Percentiles rank a stretch among this genome's conserved stretches.
phyloP scores from a whole-genome alignment of 148 eudicot species.

The Dysphania ambrosioides region DNA sequence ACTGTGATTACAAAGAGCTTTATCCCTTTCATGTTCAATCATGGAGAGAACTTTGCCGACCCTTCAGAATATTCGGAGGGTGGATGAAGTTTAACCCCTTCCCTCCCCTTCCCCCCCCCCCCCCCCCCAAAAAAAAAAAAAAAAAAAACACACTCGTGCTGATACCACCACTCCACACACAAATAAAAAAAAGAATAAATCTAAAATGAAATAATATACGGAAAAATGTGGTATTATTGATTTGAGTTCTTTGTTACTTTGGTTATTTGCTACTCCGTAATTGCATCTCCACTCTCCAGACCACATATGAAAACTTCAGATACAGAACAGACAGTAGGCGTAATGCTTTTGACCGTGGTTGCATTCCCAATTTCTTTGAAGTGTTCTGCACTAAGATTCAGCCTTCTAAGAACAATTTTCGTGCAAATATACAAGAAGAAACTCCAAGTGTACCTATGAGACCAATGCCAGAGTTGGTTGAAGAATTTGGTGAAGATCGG shows the following conservation, averaged over 20 bases:
- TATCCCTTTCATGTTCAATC: too few species aligned
- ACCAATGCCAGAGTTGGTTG: conserved; percentile 26
- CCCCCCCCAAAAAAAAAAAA: too few species aligned
- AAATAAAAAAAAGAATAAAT: too few species aligned
- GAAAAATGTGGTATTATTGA: background rate
- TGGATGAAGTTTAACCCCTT: too few species aligned
- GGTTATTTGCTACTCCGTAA: background rate
- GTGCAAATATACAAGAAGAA: conserved; percentile 43
- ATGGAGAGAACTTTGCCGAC: too few species aligned
- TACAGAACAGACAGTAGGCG: conserved; percentile 52
- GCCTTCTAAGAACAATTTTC: conserved; percentile 61
- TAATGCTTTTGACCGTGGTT: conserved; percentile 59
- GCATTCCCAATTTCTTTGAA: conserved; percentile 51
- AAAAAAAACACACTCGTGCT: too few species aligned
- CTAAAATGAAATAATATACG: too few species aligned
- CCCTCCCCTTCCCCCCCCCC: too few species aligned
- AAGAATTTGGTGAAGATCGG: conserved; percentile 32
- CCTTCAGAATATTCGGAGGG: too few species aligned
- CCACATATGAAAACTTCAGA: conserved; percentile 71
- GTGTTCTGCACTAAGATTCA: conserved; percentile 48
- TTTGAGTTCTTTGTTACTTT: background rate
- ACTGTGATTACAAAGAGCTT: too few species aligned
- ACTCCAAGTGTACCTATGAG: conserved; percentile 35
- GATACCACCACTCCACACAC: too few species aligned
- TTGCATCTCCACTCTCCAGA: conserved; percentile 39